These are phyloP conservation scores for Myriangium duriaei DNA, from an alignment of 2,329 filamentous ascomycete species.

Conservation along the genomic window DNA sequence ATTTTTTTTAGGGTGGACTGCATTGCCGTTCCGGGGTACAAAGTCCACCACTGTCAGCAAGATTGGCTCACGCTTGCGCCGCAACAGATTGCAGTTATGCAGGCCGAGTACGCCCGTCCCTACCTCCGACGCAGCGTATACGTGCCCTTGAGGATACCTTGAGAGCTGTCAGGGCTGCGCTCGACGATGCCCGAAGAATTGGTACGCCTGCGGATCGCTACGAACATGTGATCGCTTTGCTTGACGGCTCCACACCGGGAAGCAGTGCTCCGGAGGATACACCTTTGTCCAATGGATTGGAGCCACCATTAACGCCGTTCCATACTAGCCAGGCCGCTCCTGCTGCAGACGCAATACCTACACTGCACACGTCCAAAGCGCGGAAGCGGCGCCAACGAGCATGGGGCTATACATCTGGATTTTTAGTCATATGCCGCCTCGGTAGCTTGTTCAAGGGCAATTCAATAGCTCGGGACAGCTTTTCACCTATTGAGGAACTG, in stretches of 20 bases:
- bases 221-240: background rate
- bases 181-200: background rate
- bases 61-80: background rate
- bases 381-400: background rate
- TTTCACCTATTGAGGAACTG: background rate
- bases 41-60: too few species aligned
- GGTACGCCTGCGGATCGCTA: background rate
- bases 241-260: background rate
- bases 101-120: background rate
- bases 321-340: background rate
- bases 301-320: background rate
- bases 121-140: constrained; percentile 4
- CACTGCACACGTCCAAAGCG: background rate
- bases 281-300: background rate
- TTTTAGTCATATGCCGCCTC: background rate
- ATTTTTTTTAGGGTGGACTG: too few species aligned
- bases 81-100: constrained; percentile 3
- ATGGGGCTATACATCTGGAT: background rate
- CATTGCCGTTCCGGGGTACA: too few species aligned
- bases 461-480: background rate
- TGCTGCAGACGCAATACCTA: background rate
- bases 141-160: constrained; percentile 5
- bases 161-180: background rate
- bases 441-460: background rate
- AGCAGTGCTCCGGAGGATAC: background rate